phyloP scores from a whole-genome alignment of 2,329 filamentous ascomycete species.

The Fusarium stilboides region DNA sequence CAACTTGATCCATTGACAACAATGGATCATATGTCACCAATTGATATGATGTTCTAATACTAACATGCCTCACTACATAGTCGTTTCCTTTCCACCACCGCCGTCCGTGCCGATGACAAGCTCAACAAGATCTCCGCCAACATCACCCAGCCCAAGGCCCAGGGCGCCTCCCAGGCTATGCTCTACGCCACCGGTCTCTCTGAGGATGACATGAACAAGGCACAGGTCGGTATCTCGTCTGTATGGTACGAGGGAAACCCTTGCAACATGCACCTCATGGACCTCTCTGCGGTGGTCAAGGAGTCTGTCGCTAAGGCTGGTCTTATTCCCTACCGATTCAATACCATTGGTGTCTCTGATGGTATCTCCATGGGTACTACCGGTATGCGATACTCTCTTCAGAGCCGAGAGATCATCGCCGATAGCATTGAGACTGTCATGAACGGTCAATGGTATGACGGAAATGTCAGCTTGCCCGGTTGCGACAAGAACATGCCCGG shows the following conservation, averaged over 20 bases:
- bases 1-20: neutral
- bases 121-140: conserved; percentile 87
- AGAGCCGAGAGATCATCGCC: conserved; percentile 96
- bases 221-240: conserved; percentile 97
- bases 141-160: conserved; percentile 97
- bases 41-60: neutral
- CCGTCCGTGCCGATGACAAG: conserved; percentile 65
- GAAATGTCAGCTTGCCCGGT: conserved; percentile 94
- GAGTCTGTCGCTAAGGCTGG: conserved; percentile 77
- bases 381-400: conserved; percentile 95
- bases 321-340: conserved; percentile 96
- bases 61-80: conserved; percentile 51
- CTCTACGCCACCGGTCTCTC: conserved; percentile 93
- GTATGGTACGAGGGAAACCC: conserved; percentile 99
- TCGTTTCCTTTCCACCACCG: conserved; percentile 66
- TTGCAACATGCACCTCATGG: conserved; percentile 98
- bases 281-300: conserved; percentile 83
- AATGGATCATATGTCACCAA: neutral
- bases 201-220: conserved; percentile 92
- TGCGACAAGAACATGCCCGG: conserved; percentile 99
- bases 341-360: conserved; percentile 98
- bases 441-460: conserved; percentile 99
- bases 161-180: conserved; percentile 99
- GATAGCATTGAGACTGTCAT: conserved; percentile 99
- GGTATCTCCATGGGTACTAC: conserved; percentile 98